Evolutionary conservation across 2,329 filamentous ascomycete genomes (phyloP), one percentile per base, ranked within the genome.

Genomic region (Fonsecaea pugnacius): DNA sequence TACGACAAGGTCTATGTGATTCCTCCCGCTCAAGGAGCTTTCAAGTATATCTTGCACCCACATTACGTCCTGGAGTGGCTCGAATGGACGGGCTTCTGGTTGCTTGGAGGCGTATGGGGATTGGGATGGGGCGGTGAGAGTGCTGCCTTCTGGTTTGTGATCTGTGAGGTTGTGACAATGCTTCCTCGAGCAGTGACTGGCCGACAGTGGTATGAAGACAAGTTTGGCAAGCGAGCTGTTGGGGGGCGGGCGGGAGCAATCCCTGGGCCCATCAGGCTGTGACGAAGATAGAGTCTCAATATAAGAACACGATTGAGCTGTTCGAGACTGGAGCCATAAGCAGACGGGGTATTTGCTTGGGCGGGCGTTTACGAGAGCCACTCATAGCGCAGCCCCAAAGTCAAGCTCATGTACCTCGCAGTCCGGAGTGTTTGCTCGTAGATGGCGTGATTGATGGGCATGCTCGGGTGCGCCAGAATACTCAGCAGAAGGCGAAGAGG

Each of bases 31-130:
- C 89, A 89, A 57, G 92, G 93, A 0, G 18, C 57, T 9, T 99
- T 98, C 78, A 83, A 84, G 69, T 89, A 88, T 72, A 85, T 96
- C 74, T 83, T 98, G 64, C 96, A 89, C 76, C 92, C 95, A 70
- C 95, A 99, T 76, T 99, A 97, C 76, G 82, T 96, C n/a, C 90
- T 89, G 74, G 95, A 99, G 79, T 99, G 95, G 95, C 76, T 96
- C 59, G 95, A 99, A 82, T 99, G 95, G 95, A 77, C 85, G 3
- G 95, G 95, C 0, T 99, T 92, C 76, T 92, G 89, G 82, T 85
- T 96, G 32, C 73, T 78, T 10, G 80, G 77, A 9, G 75, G 75
- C 0, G 71, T 75, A 0, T 73, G 80, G 14, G 74, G 72, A 8
- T 72, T 75, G 62, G 71, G 6, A n/a, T 80, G 14, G 1, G 83